Percentiles rank a stretch among this genome's conserved stretches.
phyloP scores from a whole-genome alignment of 1,139 yeast species.

The Groenewaldozyma auringiensis region DNA sequence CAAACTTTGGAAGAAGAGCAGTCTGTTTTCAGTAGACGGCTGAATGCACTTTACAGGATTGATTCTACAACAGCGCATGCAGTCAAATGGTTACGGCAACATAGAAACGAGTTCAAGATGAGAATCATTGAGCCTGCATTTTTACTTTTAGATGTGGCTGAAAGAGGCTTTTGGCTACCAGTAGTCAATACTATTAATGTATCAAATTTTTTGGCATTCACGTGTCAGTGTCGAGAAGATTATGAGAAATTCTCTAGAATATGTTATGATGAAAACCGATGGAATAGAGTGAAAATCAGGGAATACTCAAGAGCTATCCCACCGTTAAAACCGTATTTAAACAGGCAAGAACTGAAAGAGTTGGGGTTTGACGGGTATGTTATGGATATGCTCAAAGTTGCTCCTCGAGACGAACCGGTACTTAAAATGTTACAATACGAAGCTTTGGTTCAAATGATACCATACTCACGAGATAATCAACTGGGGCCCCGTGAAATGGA shows the following conservation, averaged over 20 bases:
- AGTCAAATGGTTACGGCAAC: conserved; percentile 33
- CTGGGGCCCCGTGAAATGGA: conserved; percentile 6
- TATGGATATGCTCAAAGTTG: conserved; percentile 60
- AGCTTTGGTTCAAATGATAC: conserved; percentile 52
- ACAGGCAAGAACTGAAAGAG: conserved; percentile 32
- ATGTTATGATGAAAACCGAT: conserved; percentile 33
- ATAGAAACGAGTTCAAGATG: conserved; percentile 30
- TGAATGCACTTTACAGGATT: background rate
- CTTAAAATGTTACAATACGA: conserved; percentile 63
- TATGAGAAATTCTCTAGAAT: conserved; percentile 38
- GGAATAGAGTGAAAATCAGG: conserved; percentile 40
- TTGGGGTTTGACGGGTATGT: conserved; percentile 77
- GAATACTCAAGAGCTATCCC: conserved; percentile 31
- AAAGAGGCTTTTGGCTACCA: conserved; percentile 40
- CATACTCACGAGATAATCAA: conserved; percentile 45
- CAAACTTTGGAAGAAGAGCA: background rate
- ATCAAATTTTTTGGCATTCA: conserved; percentile 50
- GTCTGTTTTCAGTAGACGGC: background rate
- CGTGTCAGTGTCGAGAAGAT: conserved; percentile 38
- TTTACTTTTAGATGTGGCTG: conserved; percentile 52
- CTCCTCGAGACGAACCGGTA: conserved; percentile 49
- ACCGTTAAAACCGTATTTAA: conserved; percentile 7
- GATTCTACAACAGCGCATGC: conserved; percentile 25
- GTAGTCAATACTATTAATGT: conserved; percentile 53
- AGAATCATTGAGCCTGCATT: conserved; percentile 68